Percentiles rank a stretch among this genome's conserved stretches.
Conservation (phyloP, 106 monocot genomes). For the Xerophyta viscosa region DNA sequence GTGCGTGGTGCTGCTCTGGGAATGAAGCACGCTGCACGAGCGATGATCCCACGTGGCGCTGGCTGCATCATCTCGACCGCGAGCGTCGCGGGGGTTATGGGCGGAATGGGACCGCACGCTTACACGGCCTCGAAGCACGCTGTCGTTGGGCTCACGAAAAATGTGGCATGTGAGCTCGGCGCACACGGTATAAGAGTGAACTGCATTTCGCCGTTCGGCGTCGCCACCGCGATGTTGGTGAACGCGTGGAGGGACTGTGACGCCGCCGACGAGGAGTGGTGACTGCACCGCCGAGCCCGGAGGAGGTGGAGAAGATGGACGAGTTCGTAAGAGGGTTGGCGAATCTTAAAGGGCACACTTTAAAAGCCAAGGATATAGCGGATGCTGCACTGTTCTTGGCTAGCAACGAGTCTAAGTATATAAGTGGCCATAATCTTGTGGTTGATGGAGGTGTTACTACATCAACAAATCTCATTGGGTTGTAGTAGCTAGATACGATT, state of each 20-base stretch:
- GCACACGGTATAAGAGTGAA: slow-evolving; percentile 62
- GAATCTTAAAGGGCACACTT: slow-evolving; percentile 37
- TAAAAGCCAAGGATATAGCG: slow-evolving; percentile 44
- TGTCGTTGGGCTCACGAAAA: slow-evolving; percentile 68
- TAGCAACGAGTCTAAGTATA: slow-evolving; percentile 59
- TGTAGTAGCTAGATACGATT: slow-evolving; percentile 19
- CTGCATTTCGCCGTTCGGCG: slow-evolving; percentile 69
- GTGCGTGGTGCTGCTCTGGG: slow-evolving; percentile 26
- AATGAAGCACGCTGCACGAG: slow-evolving; percentile 71
- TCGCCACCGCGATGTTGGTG: slow-evolving; percentile 53
- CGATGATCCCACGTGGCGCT: slow-evolving; percentile 35
- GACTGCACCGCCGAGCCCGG: slow-evolving; percentile 6
- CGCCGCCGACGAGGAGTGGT: slow-evolving; percentile 6
- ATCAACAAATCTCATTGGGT: slow-evolving; percentile 42
- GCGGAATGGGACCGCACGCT: slow-evolving; percentile 62
- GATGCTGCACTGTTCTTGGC: slow-evolving; percentile 67
- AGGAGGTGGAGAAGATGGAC: slow-evolving; percentile 55
- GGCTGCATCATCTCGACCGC: slow-evolving; percentile 61
- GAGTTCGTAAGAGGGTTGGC: slow-evolving; percentile 42
- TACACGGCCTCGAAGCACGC: slow-evolving; percentile 79
- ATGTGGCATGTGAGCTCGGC: slow-evolving; percentile 71
- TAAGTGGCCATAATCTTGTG: slow-evolving; percentile 76
- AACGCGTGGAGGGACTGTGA: slow-evolving; percentile 41
- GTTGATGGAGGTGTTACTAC: slow-evolving; percentile 68
- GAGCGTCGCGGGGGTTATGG: slow-evolving; percentile 55